Conservation (phyloP, 306 rosid species). For the Trifolium repens region DNA sequence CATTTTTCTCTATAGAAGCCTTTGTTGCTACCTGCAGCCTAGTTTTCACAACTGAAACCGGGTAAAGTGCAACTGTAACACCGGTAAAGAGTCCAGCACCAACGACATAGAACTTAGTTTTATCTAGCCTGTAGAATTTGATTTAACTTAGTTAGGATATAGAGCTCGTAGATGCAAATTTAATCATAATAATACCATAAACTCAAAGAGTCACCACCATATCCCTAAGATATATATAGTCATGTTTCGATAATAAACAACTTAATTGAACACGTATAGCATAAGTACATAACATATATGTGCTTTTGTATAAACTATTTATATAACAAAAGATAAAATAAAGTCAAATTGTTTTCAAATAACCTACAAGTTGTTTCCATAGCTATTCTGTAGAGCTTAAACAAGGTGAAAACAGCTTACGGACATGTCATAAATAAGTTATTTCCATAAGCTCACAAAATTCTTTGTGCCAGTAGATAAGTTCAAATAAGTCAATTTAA, state of each 20-base stretch:
- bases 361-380: too few relatives aligned
- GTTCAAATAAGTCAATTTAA: background rate
- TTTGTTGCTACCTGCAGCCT: conserved; percentile 88
- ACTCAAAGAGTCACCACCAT: conserved; percentile 26
- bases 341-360: too few relatives aligned
- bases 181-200: background rate
- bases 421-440: too few relatives aligned
- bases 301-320: too few relatives aligned
- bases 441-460: too few relatives aligned
- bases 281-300: too few relatives aligned
- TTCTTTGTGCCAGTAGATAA: too few relatives aligned
- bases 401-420: too few relatives aligned
- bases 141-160: conserved; percentile 39
- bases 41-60: conserved; percentile 91
- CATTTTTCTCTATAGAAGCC: conserved; percentile 73
- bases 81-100: conserved; percentile 98
- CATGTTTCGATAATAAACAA: too few relatives aligned
- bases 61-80: conserved; percentile 86
- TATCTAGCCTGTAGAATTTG: conserved; percentile 84
- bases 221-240: background rate
- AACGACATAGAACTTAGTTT: conserved; percentile 82
- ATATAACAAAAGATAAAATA: too few relatives aligned
- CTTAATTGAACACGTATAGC: too few relatives aligned
- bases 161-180: conserved; percentile 27
- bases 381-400: too few relatives aligned